These are phyloP conservation scores for Chaetothyriales sp. DNA, from an alignment of 2,329 filamentous ascomycete genomes.

Conservation along the genomic window DNA sequence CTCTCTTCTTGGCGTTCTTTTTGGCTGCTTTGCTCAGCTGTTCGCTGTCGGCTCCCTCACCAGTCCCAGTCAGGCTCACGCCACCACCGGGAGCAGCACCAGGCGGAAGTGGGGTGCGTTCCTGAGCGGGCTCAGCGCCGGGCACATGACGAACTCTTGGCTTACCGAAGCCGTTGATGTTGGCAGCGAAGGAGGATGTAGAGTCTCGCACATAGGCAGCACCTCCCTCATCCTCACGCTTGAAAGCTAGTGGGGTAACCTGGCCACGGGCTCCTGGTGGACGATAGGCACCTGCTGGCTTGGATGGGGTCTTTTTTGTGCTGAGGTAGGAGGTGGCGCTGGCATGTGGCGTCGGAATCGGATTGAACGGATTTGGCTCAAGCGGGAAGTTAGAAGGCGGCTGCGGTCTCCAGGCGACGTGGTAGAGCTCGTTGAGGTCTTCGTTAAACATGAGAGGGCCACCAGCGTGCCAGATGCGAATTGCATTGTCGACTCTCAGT, in stretches of 20 bases:
- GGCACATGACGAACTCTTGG: constrained; percentile 64
- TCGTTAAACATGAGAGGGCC: constrained; percentile 87
- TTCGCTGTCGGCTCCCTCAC: constrained; percentile 46
- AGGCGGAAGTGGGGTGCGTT: constrained; percentile 41
- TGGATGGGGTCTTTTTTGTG: constrained; percentile 83
- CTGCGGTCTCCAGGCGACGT: constrained; percentile 75
- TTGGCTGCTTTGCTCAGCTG: constrained; percentile 66
- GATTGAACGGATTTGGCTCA: constrained; percentile 52
- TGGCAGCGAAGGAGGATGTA: constrained; percentile 45
- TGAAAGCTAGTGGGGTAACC: constrained; percentile 82
- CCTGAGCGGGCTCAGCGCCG: constrained; percentile 60
- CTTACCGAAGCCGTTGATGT: constrained; percentile 65
- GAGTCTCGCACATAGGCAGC: constrained; percentile 76
- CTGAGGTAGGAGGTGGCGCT: constrained; percentile 72
- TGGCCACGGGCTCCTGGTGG: constrained; percentile 85
- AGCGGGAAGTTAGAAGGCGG: constrained; percentile 43
- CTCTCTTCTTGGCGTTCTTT: constrained; percentile 98
- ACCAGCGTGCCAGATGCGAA: constrained; percentile 86
- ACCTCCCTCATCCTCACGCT: constrained; percentile 92
- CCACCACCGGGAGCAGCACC: constrained; percentile 53
- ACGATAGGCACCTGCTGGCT: constrained; percentile 91
- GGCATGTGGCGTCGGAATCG: constrained; percentile 61
- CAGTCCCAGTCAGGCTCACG: constrained; percentile 50
- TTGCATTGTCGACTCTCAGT: constrained; percentile 87
- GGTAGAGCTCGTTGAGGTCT: constrained; percentile 88